phyloP scores from a whole-genome alignment of 805 yeast genomes.

The Candida tammaniensis region DNA sequence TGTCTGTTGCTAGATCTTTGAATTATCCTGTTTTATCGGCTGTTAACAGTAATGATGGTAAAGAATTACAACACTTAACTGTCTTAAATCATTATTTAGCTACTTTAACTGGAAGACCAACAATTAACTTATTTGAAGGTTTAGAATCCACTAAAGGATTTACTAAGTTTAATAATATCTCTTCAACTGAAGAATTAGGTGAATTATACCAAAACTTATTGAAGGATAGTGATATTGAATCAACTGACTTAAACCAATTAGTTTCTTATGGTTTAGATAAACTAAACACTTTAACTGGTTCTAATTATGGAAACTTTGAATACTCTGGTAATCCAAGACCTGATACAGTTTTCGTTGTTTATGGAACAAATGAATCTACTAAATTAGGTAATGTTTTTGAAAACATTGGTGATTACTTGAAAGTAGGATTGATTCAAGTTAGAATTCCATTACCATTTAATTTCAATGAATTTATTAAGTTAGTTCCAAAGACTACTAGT shows the following conservation, averaged over 20 bases:
- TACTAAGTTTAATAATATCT: conserved; percentile 44
- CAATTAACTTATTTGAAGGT: conserved; percentile 80
- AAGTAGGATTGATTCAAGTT: conserved; percentile 65
- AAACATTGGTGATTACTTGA: conserved; percentile 26
- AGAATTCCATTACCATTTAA: conserved; percentile 83
- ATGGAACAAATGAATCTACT: conserved; percentile 68
- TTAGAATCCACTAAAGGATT: conserved; percentile 54
- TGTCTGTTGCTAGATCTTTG: conserved; percentile 59
- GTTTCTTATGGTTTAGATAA: conserved; percentile 45
- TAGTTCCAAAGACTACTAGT: conserved; percentile 57
- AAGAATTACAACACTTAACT: conserved; percentile 67
- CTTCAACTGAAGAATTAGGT: conserved; percentile 43
- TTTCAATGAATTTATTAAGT: conserved; percentile 52
- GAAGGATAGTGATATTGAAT: conserved; percentile 18
- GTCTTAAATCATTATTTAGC: conserved; percentile 64
- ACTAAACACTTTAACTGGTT: conserved; percentile 54
- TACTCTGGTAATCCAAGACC: conserved; percentile 64
- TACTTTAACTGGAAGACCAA: conserved; percentile 46
- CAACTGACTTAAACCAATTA: conserved; percentile 28
- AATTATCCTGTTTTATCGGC: conserved; percentile 72
- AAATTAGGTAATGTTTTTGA: conserved; percentile 47
- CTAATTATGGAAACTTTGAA: conserved; percentile 60
- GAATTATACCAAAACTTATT: conserved; percentile 37
- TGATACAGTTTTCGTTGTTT: conserved; percentile 74
- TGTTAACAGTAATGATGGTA: conserved; percentile 40